A percentile compares a stretch with the other conserved stretches of the same genome.
phyloP scores from a whole-genome alignment of 2,329 filamentous ascomycete species.

The Aspergillus pseudoterreus region DNA sequence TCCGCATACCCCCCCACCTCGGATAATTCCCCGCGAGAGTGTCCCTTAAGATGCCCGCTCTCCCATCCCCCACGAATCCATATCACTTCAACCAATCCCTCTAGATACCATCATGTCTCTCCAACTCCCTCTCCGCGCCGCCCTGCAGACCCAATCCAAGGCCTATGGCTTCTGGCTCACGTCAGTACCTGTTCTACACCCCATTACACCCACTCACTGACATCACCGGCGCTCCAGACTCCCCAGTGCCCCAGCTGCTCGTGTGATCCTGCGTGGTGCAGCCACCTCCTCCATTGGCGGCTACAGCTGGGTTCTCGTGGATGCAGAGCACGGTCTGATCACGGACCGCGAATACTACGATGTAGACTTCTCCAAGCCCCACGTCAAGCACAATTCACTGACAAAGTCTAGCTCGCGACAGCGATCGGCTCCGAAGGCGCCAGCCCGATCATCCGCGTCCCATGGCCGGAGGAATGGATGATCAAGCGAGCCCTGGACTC shows the following conservation, averaged over 20 bases:
- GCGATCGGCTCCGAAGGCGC: constrained; percentile 35
- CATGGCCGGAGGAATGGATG: constrained; percentile 36
- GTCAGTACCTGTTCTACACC: constrained; percentile 11
- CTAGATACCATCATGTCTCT: neutral
- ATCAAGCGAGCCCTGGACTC: constrained; percentile 39
- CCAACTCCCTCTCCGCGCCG: constrained; percentile 10
- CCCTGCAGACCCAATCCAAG: constrained; percentile 11
- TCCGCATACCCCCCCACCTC: neutral
- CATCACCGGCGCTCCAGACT: constrained; percentile 15
- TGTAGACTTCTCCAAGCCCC: constrained; percentile 9
- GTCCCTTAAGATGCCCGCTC: constrained; percentile 11
- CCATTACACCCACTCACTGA: no score
- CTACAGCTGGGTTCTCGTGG: constrained; percentile 38
- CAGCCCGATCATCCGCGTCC: constrained; percentile 34
- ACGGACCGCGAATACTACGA: constrained; percentile 37
- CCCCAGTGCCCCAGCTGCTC: constrained; percentile 28
- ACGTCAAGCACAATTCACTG: neutral
- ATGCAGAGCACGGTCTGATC: constrained; percentile 40
- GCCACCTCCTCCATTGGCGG: constrained; percentile 12
- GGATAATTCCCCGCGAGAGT: neutral
- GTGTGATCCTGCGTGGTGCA: constrained; percentile 29
- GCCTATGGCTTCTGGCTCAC: constrained; percentile 35
- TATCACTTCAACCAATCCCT: neutral
- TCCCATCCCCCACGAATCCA: neutral
- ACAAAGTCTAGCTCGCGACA: neutral